phyloP scores from a whole-genome alignment of 2,329 filamentous ascomycete genomes.

The Aspergillus fischeri region DNA sequence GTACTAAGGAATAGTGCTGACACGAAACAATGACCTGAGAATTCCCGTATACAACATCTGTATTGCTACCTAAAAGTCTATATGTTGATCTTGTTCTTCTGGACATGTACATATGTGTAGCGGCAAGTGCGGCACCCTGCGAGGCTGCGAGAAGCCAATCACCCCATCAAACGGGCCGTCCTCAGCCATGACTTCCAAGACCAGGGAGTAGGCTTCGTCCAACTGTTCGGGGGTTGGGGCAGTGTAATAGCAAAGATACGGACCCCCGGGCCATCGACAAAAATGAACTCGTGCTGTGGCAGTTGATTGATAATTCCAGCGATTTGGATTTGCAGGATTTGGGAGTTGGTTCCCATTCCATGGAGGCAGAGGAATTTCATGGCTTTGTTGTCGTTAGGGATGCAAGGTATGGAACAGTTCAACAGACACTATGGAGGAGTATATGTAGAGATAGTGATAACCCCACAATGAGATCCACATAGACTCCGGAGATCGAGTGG shows the following conservation, averaged over 20 bases:
- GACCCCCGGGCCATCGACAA: conserved; percentile 10
- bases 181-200: conserved; percentile 15
- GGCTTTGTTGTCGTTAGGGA: background rate
- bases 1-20: no score
- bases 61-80: no score
- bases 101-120: no score
- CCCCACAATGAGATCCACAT: no score
- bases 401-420: no score
- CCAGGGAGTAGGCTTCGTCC: conserved; percentile 7
- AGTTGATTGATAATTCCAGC: conserved; percentile 1
- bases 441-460: no score
- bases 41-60: no score
- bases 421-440: no score
- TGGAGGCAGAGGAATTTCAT: conserved; percentile 25
- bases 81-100: no score
- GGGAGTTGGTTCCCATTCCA: conserved; percentile 17
- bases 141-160: conserved; percentile 23
- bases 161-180: conserved; percentile 25
- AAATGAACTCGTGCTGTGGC: conserved; percentile 13
- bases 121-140: conserved; percentile 13
- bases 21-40: no score
- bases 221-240: conserved; percentile 5
- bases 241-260: conserved; percentile 11
- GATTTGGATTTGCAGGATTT: conserved; percentile 11
- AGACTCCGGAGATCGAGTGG: no score